Evolutionary conservation across 139 green algal species (phyloP).

Genomic region (Coccomyxa sp.): DNA sequence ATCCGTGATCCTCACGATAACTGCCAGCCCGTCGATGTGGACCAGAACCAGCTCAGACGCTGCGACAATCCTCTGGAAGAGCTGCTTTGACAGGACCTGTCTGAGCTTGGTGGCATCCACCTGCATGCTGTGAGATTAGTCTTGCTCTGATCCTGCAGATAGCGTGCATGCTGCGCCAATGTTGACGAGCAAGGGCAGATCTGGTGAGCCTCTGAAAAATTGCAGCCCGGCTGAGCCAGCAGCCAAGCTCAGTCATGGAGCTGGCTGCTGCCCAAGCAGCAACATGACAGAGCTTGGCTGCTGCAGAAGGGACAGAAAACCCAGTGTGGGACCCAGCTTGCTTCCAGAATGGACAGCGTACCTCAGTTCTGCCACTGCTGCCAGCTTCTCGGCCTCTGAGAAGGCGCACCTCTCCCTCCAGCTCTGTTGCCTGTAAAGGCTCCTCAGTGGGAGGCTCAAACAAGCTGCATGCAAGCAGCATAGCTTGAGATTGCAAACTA

Average conservation of each 20-base stretch:
- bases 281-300: too few species aligned
- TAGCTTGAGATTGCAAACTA: too few species aligned
- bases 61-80: slow-evolving; percentile 28
- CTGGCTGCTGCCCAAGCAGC: too few species aligned
- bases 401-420: slow-evolving; percentile 37
- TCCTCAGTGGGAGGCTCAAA: slow-evolving; percentile 7
- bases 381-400: slow-evolving; percentile 1
- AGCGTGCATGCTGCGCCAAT: too few species aligned
- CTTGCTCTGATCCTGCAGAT: too few species aligned
- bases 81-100: slow-evolving; percentile 14
- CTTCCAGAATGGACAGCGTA: neutral
- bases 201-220: too few species aligned
- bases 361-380: neutral
- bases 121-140: too few species aligned
- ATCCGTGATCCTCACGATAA: slow-evolving; percentile 38
- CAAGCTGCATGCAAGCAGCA: too few species aligned
- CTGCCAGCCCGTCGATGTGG: neutral
- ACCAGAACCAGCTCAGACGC: slow-evolving; percentile 31
- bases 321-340: neutral
- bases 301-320: neutral
- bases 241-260: too few species aligned
- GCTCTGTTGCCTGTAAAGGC: slow-evolving; percentile 30
- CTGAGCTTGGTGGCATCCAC: slow-evolving; percentile 27
- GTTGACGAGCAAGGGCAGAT: too few species aligned
- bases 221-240: too few species aligned